phyloP scores from a whole-genome alignment of 2,329 filamentous ascomycete species.

The Cercospora zeina region DNA sequence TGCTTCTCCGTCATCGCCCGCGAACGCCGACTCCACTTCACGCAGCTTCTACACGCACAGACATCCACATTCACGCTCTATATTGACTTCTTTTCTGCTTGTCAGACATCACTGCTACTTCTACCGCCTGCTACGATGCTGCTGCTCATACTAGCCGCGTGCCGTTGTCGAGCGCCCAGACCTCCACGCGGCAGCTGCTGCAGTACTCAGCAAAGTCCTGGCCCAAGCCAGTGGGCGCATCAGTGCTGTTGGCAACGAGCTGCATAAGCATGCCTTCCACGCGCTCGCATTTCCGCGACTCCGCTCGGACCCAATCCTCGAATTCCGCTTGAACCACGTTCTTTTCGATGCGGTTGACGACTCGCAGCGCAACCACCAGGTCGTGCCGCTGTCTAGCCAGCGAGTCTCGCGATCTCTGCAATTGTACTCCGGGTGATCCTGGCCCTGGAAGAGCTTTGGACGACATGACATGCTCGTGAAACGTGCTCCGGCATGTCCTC shows the following conservation, averaged over 20 bases:
- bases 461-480: slow-evolving; percentile 34
- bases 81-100: no score
- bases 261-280: slow-evolving; percentile 53
- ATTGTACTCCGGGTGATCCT: slow-evolving; percentile 45
- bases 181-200: slow-evolving; percentile 57
- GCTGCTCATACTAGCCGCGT: slow-evolving; percentile 21
- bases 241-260: slow-evolving; percentile 21
- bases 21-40: neutral
- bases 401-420: slow-evolving; percentile 77
- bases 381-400: slow-evolving; percentile 86
- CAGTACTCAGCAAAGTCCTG: slow-evolving; percentile 62
- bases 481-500: slow-evolving; percentile 39
- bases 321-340: slow-evolving; percentile 86
- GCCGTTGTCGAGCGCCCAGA: slow-evolving; percentile 21
- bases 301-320: slow-evolving; percentile 86
- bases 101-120: no score
- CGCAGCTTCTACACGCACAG: neutral
- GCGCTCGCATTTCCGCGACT: slow-evolving; percentile 72
- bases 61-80: neutral
- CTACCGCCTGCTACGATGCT: no score
- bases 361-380: slow-evolving; percentile 81
- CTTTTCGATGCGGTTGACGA: slow-evolving; percentile 84
- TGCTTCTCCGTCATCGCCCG: slow-evolving; percentile 2
- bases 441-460: slow-evolving; percentile 19
- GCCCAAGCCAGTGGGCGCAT: slow-evolving; percentile 46